A percentile compares a stretch with the other conserved stretches of the same genome.
Evolutionary conservation across 495 filamentous ascomycete species (phyloP).

Genomic region (Podospora pseudopauciseta): DNA sequence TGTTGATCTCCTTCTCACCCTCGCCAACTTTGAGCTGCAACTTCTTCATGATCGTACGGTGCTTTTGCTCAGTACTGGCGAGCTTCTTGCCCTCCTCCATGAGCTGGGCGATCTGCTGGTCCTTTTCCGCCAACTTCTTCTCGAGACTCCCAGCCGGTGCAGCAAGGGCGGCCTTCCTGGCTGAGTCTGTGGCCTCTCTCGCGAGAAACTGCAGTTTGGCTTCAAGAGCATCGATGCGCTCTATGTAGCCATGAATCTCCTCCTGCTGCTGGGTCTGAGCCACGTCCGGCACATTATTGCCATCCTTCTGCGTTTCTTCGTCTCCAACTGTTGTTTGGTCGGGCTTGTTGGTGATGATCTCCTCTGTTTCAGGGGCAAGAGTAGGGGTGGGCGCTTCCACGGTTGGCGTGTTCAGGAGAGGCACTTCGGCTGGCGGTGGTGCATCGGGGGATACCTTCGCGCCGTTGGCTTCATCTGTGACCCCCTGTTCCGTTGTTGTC

Average conservation of each 20-base stretch:
- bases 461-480: constrained; percentile 5
- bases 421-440: neutral
- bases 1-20: constrained; percentile 60
- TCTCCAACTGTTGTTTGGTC: constrained; percentile 5
- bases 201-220: constrained; percentile 85
- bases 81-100: constrained; percentile 92
- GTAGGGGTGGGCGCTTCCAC: constrained; percentile 5
- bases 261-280: constrained; percentile 66
- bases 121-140: constrained; percentile 79
- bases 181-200: constrained; percentile 68
- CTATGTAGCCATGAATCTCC: constrained; percentile 76
- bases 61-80: constrained; percentile 77
- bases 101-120: constrained; percentile 82
- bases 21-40: constrained; percentile 60
- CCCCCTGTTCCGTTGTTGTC: neutral
- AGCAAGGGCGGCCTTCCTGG: constrained; percentile 58
- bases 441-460: constrained; percentile 11
- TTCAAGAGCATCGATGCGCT: constrained; percentile 89
- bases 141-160: constrained; percentile 63
- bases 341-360: neutral
- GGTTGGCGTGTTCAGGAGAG: neutral
- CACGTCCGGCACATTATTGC: constrained; percentile 56
- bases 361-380: neutral
- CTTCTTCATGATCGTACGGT: constrained; percentile 79
- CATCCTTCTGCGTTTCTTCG: constrained; percentile 23